A percentile compares a stretch with the other conserved stretches of the same genome.
phyloP scores from a whole-genome alignment of 2,329 filamentous ascomycete species.

The Fusarium newnesense region DNA sequence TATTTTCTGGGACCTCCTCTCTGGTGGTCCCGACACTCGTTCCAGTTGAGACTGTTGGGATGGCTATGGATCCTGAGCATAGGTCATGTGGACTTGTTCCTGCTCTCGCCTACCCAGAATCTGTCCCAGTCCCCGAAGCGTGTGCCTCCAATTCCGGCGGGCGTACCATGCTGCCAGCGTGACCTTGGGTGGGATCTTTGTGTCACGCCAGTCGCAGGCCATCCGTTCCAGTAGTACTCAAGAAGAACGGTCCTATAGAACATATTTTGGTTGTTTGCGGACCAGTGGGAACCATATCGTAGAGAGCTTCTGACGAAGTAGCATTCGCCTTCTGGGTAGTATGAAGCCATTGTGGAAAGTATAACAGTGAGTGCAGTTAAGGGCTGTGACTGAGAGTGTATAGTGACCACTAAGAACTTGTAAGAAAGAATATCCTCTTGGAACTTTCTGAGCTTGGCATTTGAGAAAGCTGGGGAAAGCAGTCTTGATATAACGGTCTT shows the following conservation, averaged over 20 bases:
- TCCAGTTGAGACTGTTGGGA: slow-evolving; percentile 16
- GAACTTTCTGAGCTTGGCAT: no score
- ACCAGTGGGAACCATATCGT: background rate
- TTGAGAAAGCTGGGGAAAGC: background rate
- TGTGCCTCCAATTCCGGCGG: accelerated
- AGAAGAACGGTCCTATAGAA: slow-evolving; percentile 3
- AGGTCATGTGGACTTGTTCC: background rate
- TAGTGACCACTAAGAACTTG: background rate
- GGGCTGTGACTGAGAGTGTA: accelerated
- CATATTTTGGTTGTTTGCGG: background rate
- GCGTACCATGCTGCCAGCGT: background rate
- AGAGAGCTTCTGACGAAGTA: slow-evolving; percentile 10
- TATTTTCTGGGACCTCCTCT: background rate
- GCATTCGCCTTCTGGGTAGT: slow-evolving; percentile 27
- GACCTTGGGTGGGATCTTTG: background rate
- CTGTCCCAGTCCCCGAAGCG: slow-evolving; percentile 2
- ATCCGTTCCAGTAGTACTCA: slow-evolving; percentile 17
- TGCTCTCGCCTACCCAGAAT: slow-evolving; percentile 13
- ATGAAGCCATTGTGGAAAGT: background rate
- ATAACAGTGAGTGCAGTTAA: accelerated
- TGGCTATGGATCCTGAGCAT: background rate
- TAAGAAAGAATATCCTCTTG: background rate
- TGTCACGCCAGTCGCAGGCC: background rate
- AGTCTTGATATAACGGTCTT: background rate
- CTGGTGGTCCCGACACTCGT: background rate